Evolutionary conservation across 176 grass and related monocot species (phyloP), one percentile per base, ranked within the genome.

Genomic region (Hyparrhenia diplandra): DNA sequence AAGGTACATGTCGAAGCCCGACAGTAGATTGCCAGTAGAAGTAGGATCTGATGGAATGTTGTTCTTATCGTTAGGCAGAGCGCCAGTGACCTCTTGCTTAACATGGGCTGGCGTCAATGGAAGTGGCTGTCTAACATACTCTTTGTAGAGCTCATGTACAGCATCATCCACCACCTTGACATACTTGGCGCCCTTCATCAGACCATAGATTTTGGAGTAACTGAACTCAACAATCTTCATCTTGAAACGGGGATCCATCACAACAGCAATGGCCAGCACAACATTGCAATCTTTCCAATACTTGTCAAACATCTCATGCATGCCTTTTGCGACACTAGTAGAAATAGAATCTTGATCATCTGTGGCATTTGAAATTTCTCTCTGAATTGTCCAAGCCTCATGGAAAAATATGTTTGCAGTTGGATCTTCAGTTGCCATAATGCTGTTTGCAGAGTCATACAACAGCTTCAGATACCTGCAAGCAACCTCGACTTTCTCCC

Each of bases 271-370:
- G 39, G 86, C 82, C 46, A 91, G 37, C 39, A 88, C 47, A 21
- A 91, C 37, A 60, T 75, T 88, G 71, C 89, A 91, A 60, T 91
- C 85, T 71, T 73, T 88, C 89, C 89, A 88, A n/a, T 85, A 88
- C 45, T 83, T 85, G 32, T 83, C 86, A 63, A 88, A 88, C 37
- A 59, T 91, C 35, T 88, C 73, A 21, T 83, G 60, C 67, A 83
- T 83, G 46, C 76, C 82, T 27, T 67, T 85, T 13, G 67, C 61
- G 18, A 91, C 88, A 37, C n/a, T 51, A 66, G 82, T 79, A 21
- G 85, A 42, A 11, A 85, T 25, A 12, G 41, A 47, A 55, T 91
- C 89, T 72, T 64, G 59, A 32, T 28, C 42, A 27, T 55, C 70
- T 43, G 64, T 66, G 43, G 59, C 37, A 40, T 32, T 73, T n/a